Evolutionary conservation across 2,329 filamentous ascomycete species (phyloP).

Genomic region (Pestalotiopsis sp.): DNA sequence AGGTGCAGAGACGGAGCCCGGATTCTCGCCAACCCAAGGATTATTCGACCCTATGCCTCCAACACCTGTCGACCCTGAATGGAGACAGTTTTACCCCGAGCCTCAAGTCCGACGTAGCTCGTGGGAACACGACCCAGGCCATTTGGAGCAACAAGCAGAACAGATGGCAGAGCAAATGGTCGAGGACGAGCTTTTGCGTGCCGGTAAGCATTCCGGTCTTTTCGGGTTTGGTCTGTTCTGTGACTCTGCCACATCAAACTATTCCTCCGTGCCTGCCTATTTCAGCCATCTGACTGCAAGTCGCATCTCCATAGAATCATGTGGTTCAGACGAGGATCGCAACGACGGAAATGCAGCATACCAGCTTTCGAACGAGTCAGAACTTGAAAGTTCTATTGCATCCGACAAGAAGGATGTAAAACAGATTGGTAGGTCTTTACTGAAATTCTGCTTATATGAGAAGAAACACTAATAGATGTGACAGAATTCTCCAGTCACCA

Average conservation of each 20-base stretch:
- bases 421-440: slow-evolving; percentile 23
- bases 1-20: background rate
- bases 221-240: slow-evolving; percentile 18
- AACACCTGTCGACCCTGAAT: slow-evolving; percentile 1
- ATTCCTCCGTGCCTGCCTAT: slow-evolving; percentile 13
- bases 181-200: slow-evolving; percentile 27
- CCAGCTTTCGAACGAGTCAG: slow-evolving; percentile 18
- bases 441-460: background rate
- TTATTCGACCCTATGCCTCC: slow-evolving; percentile 5
- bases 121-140: slow-evolving; percentile 19
- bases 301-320: slow-evolving; percentile 32
- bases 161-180: slow-evolving; percentile 24
- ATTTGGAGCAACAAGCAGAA: slow-evolving; percentile 22
- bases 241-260: slow-evolving; percentile 22
- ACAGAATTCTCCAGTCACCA: slow-evolving; percentile 25
- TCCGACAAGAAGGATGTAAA: slow-evolving; percentile 11
- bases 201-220: slow-evolving; percentile 29
- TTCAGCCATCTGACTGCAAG: slow-evolving; percentile 24
- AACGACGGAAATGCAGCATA: slow-evolving; percentile 19
- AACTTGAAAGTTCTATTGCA: slow-evolving; percentile 10
- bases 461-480: slow-evolving; percentile 7
- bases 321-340: slow-evolving; percentile 22
- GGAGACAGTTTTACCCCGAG: background rate
- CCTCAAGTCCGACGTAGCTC: slow-evolving; percentile 15
- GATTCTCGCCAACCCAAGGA: background rate